phyloP scores from a whole-genome alignment of 78 protist genomes.

The Guillardia theta region DNA sequence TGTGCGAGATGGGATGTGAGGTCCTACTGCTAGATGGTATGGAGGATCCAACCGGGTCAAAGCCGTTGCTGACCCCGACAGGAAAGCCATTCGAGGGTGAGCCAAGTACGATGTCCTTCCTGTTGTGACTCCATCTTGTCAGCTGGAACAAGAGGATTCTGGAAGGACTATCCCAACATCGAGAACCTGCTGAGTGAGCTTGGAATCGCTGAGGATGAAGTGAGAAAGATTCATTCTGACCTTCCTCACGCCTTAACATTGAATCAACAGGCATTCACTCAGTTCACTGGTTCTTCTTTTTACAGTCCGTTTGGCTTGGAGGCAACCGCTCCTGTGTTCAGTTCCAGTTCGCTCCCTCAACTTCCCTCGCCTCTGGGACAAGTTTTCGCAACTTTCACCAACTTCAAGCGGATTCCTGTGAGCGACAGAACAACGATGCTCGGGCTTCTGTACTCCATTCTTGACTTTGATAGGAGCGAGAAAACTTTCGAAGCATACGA shows the following conservation, averaged over 20 bases:
- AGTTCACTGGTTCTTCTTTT: constrained; percentile 8
- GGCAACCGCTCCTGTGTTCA: constrained; percentile 57
- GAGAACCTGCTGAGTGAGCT: not conserved
- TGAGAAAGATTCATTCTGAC: not conserved
- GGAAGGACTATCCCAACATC: constrained; percentile 58
- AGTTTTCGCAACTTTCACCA: constrained; percentile 25
- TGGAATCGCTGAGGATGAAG: not conserved
- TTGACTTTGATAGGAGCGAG: constrained; percentile 41
- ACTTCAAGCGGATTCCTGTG: constrained; percentile 48
- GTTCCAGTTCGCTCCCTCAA: not conserved
- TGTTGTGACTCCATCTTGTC: not conserved
- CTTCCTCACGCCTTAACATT: not conserved
- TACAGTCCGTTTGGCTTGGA: constrained; percentile 3
- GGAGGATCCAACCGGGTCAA: constrained; percentile 30
- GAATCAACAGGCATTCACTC: not conserved
- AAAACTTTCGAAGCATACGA: constrained; percentile 39
- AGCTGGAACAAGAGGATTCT: not conserved
- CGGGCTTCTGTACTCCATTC: constrained; percentile 37
- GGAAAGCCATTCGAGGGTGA: constrained; percentile 51
- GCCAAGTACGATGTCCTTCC: not conserved
- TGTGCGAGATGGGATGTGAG: constrained; percentile 21
- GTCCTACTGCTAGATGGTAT: not conserved
- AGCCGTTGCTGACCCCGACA: constrained; percentile 7
- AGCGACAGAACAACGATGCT: not conserved
- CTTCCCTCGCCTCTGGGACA: constrained; percentile 56